Conservation (phyloP, 2,329 filamentous ascomycete genomes). For the Plectosphaerella cucumerina region DNA sequence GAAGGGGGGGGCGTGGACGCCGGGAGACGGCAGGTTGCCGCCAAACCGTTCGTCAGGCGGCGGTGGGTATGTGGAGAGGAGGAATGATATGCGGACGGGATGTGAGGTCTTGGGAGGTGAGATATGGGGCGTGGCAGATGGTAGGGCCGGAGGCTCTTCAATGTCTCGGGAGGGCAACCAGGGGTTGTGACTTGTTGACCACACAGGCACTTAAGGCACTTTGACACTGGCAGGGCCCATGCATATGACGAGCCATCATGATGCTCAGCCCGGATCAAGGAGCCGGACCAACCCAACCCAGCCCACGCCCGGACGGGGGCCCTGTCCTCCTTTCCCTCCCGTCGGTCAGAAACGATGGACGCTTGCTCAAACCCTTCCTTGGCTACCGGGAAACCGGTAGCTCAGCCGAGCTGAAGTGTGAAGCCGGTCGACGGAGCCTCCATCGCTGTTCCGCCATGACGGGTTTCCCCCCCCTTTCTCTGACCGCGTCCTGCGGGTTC, state of each 20-base stretch:
- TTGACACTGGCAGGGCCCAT: constrained; percentile 10
- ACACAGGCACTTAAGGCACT: too few relatives aligned
- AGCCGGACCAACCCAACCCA: too few relatives aligned
- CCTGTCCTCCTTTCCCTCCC: too few relatives aligned
- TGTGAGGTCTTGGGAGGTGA: background rate
- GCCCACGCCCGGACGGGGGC: too few relatives aligned
- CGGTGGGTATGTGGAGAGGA: constrained; percentile 7
- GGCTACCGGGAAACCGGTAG: too few relatives aligned
- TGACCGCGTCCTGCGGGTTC: constrained; percentile 8
- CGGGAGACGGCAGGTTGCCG: background rate
- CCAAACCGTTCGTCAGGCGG: background rate
- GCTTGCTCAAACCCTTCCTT: too few relatives aligned
- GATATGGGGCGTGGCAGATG: constrained; percentile 2
- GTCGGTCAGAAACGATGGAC: too few relatives aligned
- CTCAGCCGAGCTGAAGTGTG: too few relatives aligned
- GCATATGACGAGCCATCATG: constrained; percentile 10
- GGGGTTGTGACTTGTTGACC: constrained; percentile 1
- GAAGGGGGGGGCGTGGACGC: background rate
- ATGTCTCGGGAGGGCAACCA: constrained; percentile 4
- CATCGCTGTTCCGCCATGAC: too few relatives aligned
- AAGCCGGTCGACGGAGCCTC: too few relatives aligned
- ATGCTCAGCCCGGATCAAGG: too few relatives aligned
- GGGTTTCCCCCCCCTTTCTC: constrained; percentile 1
- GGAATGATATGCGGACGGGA: constrained; percentile 5
- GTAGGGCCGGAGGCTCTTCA: constrained; percentile 5